These are phyloP conservation scores for Trichophyton benhamiae DNA, from an alignment of 2,329 filamentous ascomycete genomes.

Conservation along the genomic window DNA sequence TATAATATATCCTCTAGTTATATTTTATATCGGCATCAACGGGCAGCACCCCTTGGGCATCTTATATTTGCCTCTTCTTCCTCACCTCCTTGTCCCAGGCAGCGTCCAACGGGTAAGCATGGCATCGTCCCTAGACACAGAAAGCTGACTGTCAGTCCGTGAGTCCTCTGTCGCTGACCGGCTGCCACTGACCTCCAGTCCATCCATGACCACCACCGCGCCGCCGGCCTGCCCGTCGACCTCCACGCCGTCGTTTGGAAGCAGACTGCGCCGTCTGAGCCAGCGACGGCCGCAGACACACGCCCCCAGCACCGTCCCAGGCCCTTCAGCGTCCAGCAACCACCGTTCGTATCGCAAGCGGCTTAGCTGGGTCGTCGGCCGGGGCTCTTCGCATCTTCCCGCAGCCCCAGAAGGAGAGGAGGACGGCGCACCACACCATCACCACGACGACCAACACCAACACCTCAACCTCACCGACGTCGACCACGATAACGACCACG, in stretches of 20 bases:
- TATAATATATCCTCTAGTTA: no score
- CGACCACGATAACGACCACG: neutral
- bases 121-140: neutral
- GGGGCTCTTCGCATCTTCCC: conserved; percentile 18
- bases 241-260: conserved; percentile 7
- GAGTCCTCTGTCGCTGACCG: neutral
- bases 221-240: conserved; percentile 4
- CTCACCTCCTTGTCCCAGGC: neutral
- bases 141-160: neutral
- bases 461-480: neutral
- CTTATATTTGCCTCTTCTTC: neutral
- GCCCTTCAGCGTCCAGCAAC: conserved; percentile 16
- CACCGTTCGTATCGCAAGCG: conserved; percentile 26
- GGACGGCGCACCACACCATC: neutral
- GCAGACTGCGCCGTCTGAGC: conserved; percentile 27
- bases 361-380: conserved; percentile 27
- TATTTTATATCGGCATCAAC: no score
- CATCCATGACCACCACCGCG: conserved; percentile 8
- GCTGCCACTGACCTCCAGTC: neutral
- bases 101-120: neutral
- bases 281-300: conserved; percentile 30
- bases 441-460: conserved; percentile 2
- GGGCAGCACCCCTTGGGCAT: no score
- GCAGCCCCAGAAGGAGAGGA: conserved; percentile 13
- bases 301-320: conserved; percentile 15